Conservation (phyloP, 2,329 filamentous ascomycete genomes). For the Pseudogymnoascus sp. region DNA sequence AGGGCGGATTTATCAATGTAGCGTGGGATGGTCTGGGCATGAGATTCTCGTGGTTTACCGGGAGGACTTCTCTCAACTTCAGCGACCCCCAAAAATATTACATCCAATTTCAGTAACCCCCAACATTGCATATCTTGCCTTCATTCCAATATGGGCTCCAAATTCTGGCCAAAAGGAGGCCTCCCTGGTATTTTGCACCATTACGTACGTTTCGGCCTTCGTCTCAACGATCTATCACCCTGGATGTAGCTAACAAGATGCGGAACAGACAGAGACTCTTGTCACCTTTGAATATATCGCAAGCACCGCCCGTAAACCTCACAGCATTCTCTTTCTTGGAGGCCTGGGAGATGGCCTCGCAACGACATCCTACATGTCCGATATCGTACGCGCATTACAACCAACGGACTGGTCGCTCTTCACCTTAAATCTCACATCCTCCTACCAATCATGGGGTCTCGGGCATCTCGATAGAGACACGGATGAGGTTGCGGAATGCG, state of each 20-base stretch:
- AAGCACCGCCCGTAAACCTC: slow-evolving; percentile 24
- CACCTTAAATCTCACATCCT: slow-evolving; percentile 33
- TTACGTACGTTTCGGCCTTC: slow-evolving; percentile 21
- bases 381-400: slow-evolving; percentile 34
- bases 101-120: background rate
- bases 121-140: background rate
- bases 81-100: background rate
- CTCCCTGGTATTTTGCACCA: slow-evolving; percentile 28
- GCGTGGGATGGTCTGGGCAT: background rate
- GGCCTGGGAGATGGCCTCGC: slow-evolving; percentile 44
- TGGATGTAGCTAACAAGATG: slow-evolving; percentile 8
- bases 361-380: slow-evolving; percentile 38
- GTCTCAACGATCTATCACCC: background rate
- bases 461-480: slow-evolving; percentile 31
- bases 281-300: slow-evolving; percentile 32
- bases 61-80: background rate
- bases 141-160: slow-evolving; percentile 19
- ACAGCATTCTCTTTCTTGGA: slow-evolving; percentile 44
- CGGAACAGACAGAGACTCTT: slow-evolving; percentile 30
- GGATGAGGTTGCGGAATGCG: slow-evolving; percentile 28
- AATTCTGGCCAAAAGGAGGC: slow-evolving; percentile 29
- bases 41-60: background rate
- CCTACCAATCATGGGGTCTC: slow-evolving; percentile 30
- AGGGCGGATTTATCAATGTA: background rate
- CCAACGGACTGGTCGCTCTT: slow-evolving; percentile 31